A percentile compares a stretch with the other conserved stretches of the same genome.
Evolutionary conservation across 495 filamentous ascomycete species (phyloP).

Genomic region (Peziza echinospora): DNA sequence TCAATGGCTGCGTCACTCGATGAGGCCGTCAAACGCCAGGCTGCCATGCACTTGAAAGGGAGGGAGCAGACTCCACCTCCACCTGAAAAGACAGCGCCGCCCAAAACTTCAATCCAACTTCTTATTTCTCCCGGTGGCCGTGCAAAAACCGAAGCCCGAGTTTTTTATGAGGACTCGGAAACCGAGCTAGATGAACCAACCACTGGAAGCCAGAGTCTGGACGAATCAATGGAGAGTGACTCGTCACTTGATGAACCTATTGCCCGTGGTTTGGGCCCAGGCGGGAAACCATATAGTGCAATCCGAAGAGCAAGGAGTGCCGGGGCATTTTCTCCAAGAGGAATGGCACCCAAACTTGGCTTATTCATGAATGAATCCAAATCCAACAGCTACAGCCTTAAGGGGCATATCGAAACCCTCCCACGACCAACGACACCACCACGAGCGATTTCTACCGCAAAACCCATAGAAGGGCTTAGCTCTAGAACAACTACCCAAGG

Average conservation of each 20-base stretch:
- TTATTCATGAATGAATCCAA: too few species aligned
- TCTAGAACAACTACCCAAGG: too few species aligned
- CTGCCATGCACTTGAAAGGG: constrained; percentile 4
- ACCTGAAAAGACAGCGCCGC: not conserved
- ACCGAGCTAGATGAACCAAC: constrained; percentile 8
- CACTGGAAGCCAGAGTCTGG: constrained; percentile 1
- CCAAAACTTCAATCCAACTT: constrained; percentile 14
- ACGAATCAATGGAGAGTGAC: constrained; percentile 17
- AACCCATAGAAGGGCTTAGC: not conserved
- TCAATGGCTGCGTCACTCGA: constrained; percentile 14
- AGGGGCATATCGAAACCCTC: too few species aligned
- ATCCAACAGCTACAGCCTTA: too few species aligned
- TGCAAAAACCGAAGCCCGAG: constrained; percentile 15
- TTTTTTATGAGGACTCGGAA: constrained; percentile 13
- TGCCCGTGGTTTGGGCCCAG: constrained; percentile 17
- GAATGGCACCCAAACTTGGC: not conserved
- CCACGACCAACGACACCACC: not conserved
- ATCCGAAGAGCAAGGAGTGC: constrained; percentile 12
- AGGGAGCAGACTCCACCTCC: not conserved
- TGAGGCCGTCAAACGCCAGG: constrained; percentile 14
- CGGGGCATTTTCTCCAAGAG: constrained; percentile 5
- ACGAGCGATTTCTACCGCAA: not conserved
- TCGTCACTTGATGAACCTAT: constrained; percentile 17
- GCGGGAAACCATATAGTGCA: constrained; percentile 15
- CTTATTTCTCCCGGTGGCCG: constrained; percentile 17